Base-by-base conservation (phyloP, 192 early-diverging fungal genomes). In the Diversispora eburnea region DNA sequence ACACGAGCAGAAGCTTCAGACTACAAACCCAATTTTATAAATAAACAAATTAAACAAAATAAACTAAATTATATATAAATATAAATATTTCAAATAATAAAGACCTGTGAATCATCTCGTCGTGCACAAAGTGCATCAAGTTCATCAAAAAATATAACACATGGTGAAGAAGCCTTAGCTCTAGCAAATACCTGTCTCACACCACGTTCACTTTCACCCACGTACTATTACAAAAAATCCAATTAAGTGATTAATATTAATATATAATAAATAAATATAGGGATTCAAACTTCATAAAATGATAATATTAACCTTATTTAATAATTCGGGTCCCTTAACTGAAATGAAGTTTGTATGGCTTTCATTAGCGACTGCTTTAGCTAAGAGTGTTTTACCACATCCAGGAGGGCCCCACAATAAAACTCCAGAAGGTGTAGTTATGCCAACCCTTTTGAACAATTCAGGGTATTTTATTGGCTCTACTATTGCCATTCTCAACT, bases 91-190 rank as follows among this genome's bases (percentile, higher is more conserved):
- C 6, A 45, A 13, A 54, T 13, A 57, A 41, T 8, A 9, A 3
- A 10, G 20, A 93, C 91, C 87, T 95, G 91, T 56, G 89, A 83
- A 52, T 97, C 95, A 75, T 94, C 92, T 65, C 94, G 94, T 65
- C 93, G 86, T 57, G 95, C 88, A 75, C 92, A 95, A 46, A 99
- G 84, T 1, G 96, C 96, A 75, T 99, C 98, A 20, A 99, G 82
- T 79, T 99, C 95, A 75, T 99, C 98, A 83, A 99, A 98, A 77
- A 98, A 99, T 45, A 99, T 91, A 3, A 99, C 92, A 76, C 98
- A 99, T 13, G 98, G 96, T 12, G 91, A 87, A 4, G 95, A 98
- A 1, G 94, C 90, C 55, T 91, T 88, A 7, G 97, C 97, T 25
- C 97, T 86, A 33, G 91, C 86, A 85, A 99, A 99, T 19, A 99